Percentiles rank a stretch among this genome's conserved stretches.
These are phyloP conservation scores for Alternaria gansuensis DNA, from an alignment of 2,329 filamentous ascomycete genomes.

Conservation along the genomic window DNA sequence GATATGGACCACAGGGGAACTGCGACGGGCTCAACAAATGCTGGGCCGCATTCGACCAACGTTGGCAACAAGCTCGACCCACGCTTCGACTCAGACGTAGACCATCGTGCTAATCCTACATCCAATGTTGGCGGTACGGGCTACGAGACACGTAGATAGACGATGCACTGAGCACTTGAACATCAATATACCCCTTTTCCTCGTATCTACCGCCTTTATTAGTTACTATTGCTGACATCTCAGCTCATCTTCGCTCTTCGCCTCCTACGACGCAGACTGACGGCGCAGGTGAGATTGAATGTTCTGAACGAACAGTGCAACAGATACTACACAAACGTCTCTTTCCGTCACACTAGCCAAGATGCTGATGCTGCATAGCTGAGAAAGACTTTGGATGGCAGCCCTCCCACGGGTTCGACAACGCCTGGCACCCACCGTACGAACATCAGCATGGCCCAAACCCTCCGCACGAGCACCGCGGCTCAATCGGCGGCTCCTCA, in stretches of 20 bases:
- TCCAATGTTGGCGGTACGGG: constrained; percentile 25
- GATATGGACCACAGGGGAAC: constrained; percentile 36
- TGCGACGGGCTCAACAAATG: constrained; percentile 34
- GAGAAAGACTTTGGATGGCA: constrained; percentile 12
- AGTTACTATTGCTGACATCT: constrained; percentile 14
- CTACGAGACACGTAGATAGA: constrained; percentile 31
- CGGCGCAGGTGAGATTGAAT: constrained; percentile 18
- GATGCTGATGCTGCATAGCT: constrained; percentile 2
- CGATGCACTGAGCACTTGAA: constrained; percentile 13
- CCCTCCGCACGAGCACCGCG: constrained; percentile 25
- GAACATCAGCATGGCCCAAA: constrained; percentile 9
- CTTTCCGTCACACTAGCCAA: neutral
- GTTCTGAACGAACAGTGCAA: neutral
- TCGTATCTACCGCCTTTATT: neutral
- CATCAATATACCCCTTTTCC: constrained; percentile 29
- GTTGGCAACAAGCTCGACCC: constrained; percentile 50
- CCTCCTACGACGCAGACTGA: constrained; percentile 12
- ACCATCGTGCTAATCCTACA: constrained; percentile 28
- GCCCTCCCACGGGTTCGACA: constrained; percentile 9
- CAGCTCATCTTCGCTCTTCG: constrained; percentile 11
- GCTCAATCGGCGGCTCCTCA: constrained; percentile 22
- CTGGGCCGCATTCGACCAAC: constrained; percentile 42
- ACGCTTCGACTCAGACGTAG: constrained; percentile 36
- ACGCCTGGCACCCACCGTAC: constrained; percentile 6
- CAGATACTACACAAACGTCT: neutral